Percentiles rank a stretch among this genome's conserved stretches.
phyloP scores from a whole-genome alignment of 129 eudicot species.

The Centella asiatica region DNA sequence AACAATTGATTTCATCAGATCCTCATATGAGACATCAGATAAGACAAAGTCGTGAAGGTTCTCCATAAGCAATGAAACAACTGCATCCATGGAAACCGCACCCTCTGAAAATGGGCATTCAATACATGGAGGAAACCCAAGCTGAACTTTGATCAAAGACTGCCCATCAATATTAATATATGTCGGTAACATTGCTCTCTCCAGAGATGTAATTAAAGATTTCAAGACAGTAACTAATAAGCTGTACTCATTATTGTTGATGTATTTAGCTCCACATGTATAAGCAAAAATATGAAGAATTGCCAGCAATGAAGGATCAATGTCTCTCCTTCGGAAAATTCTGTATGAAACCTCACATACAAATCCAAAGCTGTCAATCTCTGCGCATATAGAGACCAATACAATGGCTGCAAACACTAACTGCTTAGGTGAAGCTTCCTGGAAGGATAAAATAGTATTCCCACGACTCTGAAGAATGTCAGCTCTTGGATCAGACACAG shows the following conservation, averaged over 20 bases:
- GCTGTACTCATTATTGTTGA: conserved; percentile 29
- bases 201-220: conserved; percentile 50
- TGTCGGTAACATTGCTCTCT: conserved; percentile 27
- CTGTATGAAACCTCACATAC: conserved; percentile 57
- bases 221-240: conserved; percentile 44
- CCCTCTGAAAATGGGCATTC: conserved; percentile 61
- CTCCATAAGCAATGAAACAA: conserved; percentile 39
- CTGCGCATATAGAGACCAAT: conserved; percentile 57
- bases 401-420: conserved; percentile 44
- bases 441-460: conserved; percentile 11
- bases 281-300: conserved; percentile 69
- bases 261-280: conserved; percentile 50
- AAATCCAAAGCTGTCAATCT: conserved; percentile 49
- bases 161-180: conserved; percentile 8
- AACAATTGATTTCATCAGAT: background rate
- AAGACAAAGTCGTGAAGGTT: conserved; percentile 22
- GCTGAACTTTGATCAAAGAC: background rate
- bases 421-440: conserved; percentile 38
- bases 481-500: conserved; percentile 16
- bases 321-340: conserved; percentile 26
- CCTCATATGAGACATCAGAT: conserved; percentile 2
- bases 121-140: conserved; percentile 36
- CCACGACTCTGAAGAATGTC: conserved; percentile 15
- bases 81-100: conserved; percentile 42
- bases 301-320: conserved; percentile 28